A percentile compares a stretch with the other conserved stretches of the same genome.
Evolutionary conservation across 1,284 basidiomycete genomes (phyloP).

Genomic region (Ustilago cynodontis): DNA sequence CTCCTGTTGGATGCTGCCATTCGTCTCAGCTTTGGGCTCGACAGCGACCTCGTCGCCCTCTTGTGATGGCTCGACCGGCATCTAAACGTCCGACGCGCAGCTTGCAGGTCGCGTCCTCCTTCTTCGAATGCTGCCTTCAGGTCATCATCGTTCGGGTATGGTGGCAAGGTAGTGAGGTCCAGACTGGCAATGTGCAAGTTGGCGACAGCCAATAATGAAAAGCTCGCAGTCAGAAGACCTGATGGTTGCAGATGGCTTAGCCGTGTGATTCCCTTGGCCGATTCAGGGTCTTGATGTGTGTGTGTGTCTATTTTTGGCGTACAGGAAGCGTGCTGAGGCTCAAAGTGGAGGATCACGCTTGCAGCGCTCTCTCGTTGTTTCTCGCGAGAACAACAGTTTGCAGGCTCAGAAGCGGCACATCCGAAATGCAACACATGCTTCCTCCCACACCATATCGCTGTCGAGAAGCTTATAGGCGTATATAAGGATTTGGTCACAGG

Average conservation of each 20-base stretch:
- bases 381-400: conserved; percentile 5
- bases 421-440: not conserved
- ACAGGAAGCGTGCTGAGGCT: not conserved
- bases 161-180: too few species aligned
- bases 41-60: not conserved
- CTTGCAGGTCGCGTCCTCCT: not conserved
- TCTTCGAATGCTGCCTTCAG: conserved; percentile 8
- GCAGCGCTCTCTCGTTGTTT: too few species aligned
- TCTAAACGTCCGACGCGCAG: not conserved
- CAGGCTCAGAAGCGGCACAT: not conserved
- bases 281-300: not conserved
- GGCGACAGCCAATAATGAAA: not conserved
- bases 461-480: not conserved
- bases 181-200: not conserved
- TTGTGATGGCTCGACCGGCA: not conserved
- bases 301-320: not conserved
- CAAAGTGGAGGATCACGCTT: conserved; percentile 1
- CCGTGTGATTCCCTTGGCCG: not conserved
- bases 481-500: not conserved
- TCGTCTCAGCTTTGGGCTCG: not conserved
- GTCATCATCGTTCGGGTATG: not conserved
- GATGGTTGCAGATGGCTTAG: not conserved
- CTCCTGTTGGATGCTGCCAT: not conserved
- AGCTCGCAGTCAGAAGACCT: not conserved
- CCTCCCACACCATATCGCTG: too few species aligned